Evolutionary conservation across 78 protist genomes (phyloP), one percentile per base, ranked within the genome.

Genomic region (Isochrysis galbana): DNA sequence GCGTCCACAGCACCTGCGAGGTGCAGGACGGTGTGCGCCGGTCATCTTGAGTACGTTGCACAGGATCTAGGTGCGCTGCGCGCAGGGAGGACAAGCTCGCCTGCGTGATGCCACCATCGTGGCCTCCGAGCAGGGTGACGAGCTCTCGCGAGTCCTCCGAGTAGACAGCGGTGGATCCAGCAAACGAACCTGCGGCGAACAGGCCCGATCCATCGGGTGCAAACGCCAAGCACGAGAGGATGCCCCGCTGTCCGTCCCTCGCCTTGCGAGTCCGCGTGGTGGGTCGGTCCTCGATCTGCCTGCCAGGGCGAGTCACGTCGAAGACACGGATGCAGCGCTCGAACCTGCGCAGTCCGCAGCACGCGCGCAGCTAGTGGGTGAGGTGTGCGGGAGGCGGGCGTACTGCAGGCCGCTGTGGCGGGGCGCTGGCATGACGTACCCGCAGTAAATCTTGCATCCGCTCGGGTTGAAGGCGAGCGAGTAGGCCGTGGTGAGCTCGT

Each of bases 91-190:
- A n/a, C n/a, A n/a, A n/a, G n/a, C n/a, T 34, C 10, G 91, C 51
- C n/a, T 78, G 90, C 19, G 93, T 91, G 67, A 91, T 51, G 4
- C 93, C 93, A 70, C 93, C 93, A n/a, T 36, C 39, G 87, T 91
- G 93, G 34, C 83, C 93, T 45, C 47, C 83, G 51, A 41, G 51
- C 82, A 44, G 42, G 34, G 41, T 0, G 48, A 51, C 7, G 39
- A 26, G 34, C 36, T 5, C 70, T 42, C 5, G 1, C 36, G n/a
- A 7, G 36, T 77, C 26, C 26, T 29, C 78, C n/a, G 41, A 82
- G 84, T 46, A 92, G 32, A 51, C 36, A 5, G 44, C 80, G 5
- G 41, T 22, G 54, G n/a, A 0, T 48, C 77, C 84, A 2, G 54
- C 54, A 36, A 36, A 48, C 48, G 90, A 42, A 41, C 92, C 94